Conservation (phyloP, 495 filamentous ascomycete species). For the Neurospora sp. region DNA sequence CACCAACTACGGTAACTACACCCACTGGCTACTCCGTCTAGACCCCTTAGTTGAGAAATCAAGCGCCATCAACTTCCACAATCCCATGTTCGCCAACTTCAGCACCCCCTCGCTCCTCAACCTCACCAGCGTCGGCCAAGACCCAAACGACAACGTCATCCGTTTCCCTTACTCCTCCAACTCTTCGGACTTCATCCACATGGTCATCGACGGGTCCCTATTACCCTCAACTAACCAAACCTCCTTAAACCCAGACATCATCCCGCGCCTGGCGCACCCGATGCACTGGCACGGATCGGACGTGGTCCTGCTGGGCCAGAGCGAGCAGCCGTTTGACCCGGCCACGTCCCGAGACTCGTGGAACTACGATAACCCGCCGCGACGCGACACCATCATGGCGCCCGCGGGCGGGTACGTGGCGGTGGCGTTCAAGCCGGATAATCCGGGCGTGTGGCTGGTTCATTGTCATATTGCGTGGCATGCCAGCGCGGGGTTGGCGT, state of each 20-base stretch:
- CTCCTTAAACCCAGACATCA: neutral
- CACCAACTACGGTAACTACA: conserved; percentile 13
- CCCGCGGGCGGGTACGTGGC: conserved; percentile 27
- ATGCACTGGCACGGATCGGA: conserved; percentile 45
- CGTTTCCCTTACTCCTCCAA: neutral
- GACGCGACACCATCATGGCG: conserved; percentile 48
- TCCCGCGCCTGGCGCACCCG: conserved; percentile 6
- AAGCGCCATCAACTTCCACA: neutral
- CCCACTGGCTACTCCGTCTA: conserved; percentile 16
- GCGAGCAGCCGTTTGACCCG: conserved; percentile 18
- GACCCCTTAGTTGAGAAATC: conserved; percentile 13
- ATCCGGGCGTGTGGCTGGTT: conserved; percentile 43
- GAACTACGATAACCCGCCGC: conserved; percentile 38
- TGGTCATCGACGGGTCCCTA: conserved; percentile 5
- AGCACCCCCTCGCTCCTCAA: conserved; percentile 6
- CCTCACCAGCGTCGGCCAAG: neutral
- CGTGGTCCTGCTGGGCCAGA: neutral
- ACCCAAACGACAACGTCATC: conserved; percentile 1
- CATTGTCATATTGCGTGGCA: conserved; percentile 50
- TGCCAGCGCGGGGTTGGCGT: conserved; percentile 31
- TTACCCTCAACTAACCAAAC: neutral
- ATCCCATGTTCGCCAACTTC: conserved; percentile 4
- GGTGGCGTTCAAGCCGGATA: conserved; percentile 43
- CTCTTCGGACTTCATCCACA: conserved; percentile 3
- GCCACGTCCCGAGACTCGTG: conserved; percentile 8